These are phyloP conservation scores for Thuidium tamariscinum DNA, from an alignment of 225 moss, liverwort and hornwort species.

Conservation along the genomic window DNA sequence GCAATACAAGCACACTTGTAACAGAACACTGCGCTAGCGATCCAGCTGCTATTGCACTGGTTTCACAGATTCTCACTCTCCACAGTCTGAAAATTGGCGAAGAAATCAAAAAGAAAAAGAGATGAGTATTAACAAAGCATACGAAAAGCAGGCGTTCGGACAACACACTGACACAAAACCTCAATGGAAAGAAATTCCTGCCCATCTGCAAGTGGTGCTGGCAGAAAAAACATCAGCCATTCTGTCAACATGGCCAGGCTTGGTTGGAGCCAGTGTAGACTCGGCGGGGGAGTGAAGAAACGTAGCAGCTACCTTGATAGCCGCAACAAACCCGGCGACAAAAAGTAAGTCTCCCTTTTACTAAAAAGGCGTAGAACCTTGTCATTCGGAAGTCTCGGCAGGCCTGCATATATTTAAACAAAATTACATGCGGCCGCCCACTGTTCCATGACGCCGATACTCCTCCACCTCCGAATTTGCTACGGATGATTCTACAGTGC, in stretches of 20 bases:
- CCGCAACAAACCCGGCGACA: neutral
- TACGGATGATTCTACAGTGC: neutral
- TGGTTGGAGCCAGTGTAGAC: neutral
- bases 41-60: neutral
- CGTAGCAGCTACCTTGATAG: neutral
- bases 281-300: neutral
- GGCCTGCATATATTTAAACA: neutral
- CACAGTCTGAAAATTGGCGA: neutral
- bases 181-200: neutral
- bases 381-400: conserved; percentile 6
- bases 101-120: neutral
- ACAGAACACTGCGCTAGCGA: neutral
- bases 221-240: neutral
- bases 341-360: neutral
- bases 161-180: neutral
- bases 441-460: neutral
- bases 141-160: neutral
- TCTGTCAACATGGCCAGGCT: neutral
- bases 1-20: neutral
- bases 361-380: neutral
- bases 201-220: neutral
- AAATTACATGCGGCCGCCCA: neutral
- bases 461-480: neutral
- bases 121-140: neutral
- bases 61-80: neutral